These are phyloP conservation scores for Teunomyces gatunensis DNA, from an alignment of 805 yeast species.

Conservation along the genomic window DNA sequence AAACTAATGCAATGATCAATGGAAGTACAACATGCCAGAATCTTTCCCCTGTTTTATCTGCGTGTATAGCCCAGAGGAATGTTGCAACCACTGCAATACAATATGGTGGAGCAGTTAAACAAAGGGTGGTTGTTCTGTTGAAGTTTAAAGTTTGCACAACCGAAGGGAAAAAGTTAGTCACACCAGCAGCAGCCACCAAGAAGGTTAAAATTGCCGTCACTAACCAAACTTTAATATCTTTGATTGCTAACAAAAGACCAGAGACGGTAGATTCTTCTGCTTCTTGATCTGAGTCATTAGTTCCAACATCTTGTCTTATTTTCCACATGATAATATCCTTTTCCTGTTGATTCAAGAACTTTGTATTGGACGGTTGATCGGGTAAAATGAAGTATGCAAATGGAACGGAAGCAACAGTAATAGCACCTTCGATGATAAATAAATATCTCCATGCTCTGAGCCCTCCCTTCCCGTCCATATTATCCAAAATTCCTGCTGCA, in stretches of 20 bases:
- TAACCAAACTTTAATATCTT: conserved; percentile 48
- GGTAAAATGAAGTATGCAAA: conserved; percentile 49
- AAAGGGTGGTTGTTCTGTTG: conserved; percentile 47
- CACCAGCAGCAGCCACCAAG: conserved; percentile 59
- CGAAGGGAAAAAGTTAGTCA: conserved; percentile 60
- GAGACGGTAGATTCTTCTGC: conserved; percentile 33
- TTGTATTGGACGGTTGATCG: conserved; percentile 51
- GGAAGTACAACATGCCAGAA: conserved; percentile 49
- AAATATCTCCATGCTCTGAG: conserved; percentile 54
- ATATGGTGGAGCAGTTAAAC: conserved; percentile 61
- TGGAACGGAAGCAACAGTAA: conserved; percentile 46
- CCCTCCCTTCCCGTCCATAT: conserved; percentile 41
- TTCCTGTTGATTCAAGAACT: conserved; percentile 44
- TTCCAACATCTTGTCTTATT: conserved; percentile 39
- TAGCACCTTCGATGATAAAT: conserved; percentile 54
- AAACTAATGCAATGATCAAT: conserved; percentile 37
- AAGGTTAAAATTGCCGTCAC: conserved; percentile 43
- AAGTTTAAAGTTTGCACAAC: conserved; percentile 57
- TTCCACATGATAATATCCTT: conserved; percentile 43
- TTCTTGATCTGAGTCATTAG: conserved; percentile 35
- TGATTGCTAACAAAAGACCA: conserved; percentile 37
- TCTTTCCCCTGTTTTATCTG: conserved; percentile 55
- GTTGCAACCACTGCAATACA: conserved; percentile 49
- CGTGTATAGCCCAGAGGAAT: conserved; percentile 53
- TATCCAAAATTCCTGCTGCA: conserved; percentile 50